Evolutionary conservation across 768 basidiomycete genomes (phyloP), one percentile per base, ranked within the genome.

Genomic region (Collybia sordida): DNA sequence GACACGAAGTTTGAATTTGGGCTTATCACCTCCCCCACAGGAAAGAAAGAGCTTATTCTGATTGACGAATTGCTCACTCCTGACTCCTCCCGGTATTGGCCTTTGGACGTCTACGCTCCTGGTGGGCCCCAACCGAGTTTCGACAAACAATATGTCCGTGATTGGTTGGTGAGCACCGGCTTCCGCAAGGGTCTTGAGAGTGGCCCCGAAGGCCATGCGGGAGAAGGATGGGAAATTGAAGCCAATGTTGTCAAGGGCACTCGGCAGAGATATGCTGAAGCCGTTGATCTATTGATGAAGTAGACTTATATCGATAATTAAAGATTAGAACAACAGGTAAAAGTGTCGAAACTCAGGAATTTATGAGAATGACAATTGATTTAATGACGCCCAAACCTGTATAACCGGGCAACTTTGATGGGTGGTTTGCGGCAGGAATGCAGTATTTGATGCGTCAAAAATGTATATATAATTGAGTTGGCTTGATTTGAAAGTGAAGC

Each of bases 1-100:
- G 96, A 99, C 68, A 98, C 95, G 35, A 99, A 99, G 66, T 98
- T 98, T 67, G 97, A 98, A 71, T 99, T 99, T 62, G 97, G 97
- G 4, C 80, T 98, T 38, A 61, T 93, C 42, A 74, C 72, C 3
- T 67, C 72, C 6, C 35, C 68, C 8, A 49, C 60, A 7, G 49
- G 59, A 39, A 49, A 56, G 15, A 57, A 56, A 28, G 60, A 47
- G 17, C 34, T n/a, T n/a, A 36, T 42, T 23, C 80, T 98, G 42
- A 86, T 98, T 57, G 97, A 99, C 67, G 97, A 99, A 64, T 81
- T 90, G n/a, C 80, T 99, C 46, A 98, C 97, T 0, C 95, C 96
- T 17, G 97, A 99, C 67, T 98, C 94, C 11, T 97, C 93, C 15
- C 82, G 96, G 25, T 99, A 98, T 73, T 98, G 97, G 97, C 91